These are phyloP conservation scores for Komagataea norvegica DNA, from an alignment of 1,139 yeast genomes.

Conservation along the genomic window DNA sequence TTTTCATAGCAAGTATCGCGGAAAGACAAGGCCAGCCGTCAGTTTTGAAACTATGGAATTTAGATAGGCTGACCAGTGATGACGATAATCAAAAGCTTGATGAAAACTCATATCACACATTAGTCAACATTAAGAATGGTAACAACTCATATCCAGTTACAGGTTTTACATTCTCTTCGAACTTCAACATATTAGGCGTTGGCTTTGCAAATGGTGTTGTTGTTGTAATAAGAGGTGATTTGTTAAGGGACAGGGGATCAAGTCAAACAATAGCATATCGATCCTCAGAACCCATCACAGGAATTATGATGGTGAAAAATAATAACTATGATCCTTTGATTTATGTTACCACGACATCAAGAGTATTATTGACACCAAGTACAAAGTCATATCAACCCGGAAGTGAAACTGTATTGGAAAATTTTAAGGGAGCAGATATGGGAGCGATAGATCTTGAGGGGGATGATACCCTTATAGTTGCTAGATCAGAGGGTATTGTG, in stretches of 20 bases:
- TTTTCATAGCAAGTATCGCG: slow-evolving; percentile 63
- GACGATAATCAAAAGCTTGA: slow-evolving; percentile 13
- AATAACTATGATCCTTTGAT: slow-evolving; percentile 29
- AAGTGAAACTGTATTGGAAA: slow-evolving; percentile 60
- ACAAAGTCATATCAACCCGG: slow-evolving; percentile 72
- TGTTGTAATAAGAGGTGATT: slow-evolving; percentile 78
- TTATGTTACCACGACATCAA: slow-evolving; percentile 47
- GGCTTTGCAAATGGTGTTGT: slow-evolving; percentile 91
- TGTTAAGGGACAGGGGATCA: slow-evolving; percentile 84
- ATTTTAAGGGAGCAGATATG: slow-evolving; percentile 61
- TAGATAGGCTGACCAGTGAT: slow-evolving; percentile 41
- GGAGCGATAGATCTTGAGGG: slow-evolving; percentile 51
- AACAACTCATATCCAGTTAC: slow-evolving; percentile 26
- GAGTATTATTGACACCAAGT: slow-evolving; percentile 68
- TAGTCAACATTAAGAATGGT: slow-evolving; percentile 36
- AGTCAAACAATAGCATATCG: slow-evolving; percentile 78
- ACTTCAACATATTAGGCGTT: slow-evolving; percentile 44
- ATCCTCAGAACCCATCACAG: slow-evolving; percentile 75
- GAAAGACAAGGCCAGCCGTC: slow-evolving; percentile 70
- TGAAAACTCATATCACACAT: slow-evolving; percentile 38
- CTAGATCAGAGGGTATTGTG: slow-evolving; percentile 30
- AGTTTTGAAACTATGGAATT: slow-evolving; percentile 67
- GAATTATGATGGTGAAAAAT: slow-evolving; percentile 49
- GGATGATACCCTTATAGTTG: slow-evolving; percentile 29
- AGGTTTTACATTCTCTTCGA: slow-evolving; percentile 16